Conservation (phyloP, 495 filamentous ascomycete genomes). For the Massariosphaeria phaeospora region DNA sequence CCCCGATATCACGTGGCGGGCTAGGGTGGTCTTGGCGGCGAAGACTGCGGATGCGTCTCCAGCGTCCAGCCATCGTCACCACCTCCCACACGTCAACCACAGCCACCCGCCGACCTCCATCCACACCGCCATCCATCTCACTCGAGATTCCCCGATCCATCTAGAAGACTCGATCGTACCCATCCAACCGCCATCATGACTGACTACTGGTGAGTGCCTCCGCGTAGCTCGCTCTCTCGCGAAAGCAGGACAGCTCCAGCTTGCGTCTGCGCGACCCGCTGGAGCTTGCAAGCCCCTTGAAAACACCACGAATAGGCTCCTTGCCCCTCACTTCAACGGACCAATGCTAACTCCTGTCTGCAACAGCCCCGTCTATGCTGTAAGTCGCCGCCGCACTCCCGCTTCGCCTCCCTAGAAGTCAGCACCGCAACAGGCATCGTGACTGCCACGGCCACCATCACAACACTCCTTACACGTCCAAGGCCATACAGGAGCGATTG, state of each 20-base stretch:
- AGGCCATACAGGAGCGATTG: too few relatives aligned
- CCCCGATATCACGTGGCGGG: slow-evolving; percentile 5
- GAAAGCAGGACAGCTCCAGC: slow-evolving; percentile 30
- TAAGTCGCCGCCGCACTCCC: slow-evolving; percentile 55
- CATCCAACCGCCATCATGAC: slow-evolving; percentile 46
- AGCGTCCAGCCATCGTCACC: slow-evolving; percentile 24
- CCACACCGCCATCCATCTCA: slow-evolving; percentile 20
- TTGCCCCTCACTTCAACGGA: neutral
- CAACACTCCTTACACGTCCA: too few relatives aligned
- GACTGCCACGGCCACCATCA: neutral
- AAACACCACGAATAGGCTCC: neutral
- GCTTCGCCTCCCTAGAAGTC: slow-evolving; percentile 11
- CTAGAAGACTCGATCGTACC: neutral
- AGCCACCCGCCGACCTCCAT: slow-evolving; percentile 5
- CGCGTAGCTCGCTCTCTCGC: slow-evolving; percentile 34
- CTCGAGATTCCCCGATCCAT: slow-evolving; percentile 9
- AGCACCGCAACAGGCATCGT: neutral
- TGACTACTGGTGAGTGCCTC: slow-evolving; percentile 60
- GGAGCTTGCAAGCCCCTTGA: slow-evolving; percentile 15
- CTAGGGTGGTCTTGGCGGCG: slow-evolving; percentile 9
- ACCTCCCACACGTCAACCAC: slow-evolving; percentile 16
- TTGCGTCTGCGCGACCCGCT: slow-evolving; percentile 35
- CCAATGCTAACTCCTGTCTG: slow-evolving; percentile 42
- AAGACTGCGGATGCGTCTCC: slow-evolving; percentile 1
- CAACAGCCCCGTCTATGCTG: slow-evolving; percentile 92